phyloP scores from a whole-genome alignment of 257 asterid species.

The Asclepias syriaca region DNA sequence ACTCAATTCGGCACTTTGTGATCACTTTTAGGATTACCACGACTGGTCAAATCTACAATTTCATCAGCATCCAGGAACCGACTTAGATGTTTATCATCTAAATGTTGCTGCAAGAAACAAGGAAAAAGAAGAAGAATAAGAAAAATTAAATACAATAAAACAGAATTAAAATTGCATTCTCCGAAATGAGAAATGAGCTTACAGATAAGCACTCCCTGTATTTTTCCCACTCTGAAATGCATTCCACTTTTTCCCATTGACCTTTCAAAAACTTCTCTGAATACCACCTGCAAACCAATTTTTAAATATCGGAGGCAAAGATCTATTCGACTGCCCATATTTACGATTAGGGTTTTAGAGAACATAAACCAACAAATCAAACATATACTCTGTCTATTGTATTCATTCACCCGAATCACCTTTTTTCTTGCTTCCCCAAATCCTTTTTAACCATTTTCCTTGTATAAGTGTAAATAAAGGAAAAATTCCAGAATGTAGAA shows the following conservation, averaged over 20 bases:
- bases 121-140: background rate
- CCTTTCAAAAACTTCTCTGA: constrained; percentile 86
- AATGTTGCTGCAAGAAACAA: constrained; percentile 50
- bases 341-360: constrained; percentile 10
- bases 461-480: background rate
- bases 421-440: background rate
- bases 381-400: background rate
- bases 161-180: background rate
- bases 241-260: constrained; percentile 75
- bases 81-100: constrained; percentile 85
- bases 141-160: background rate
- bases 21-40: constrained; percentile 28
- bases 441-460: background rate
- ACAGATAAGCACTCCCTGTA: constrained; percentile 84
- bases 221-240: constrained; percentile 73
- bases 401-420: background rate
- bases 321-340: too few species aligned
- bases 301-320: too few species aligned
- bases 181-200: constrained; percentile 11
- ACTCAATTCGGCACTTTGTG: constrained; percentile 30
- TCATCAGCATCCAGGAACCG: constrained; percentile 76
- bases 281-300: constrained; percentile 54
- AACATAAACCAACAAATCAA: background rate
- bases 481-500: background rate
- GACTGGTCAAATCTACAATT: constrained; percentile 37